A percentile compares a stretch with the other conserved stretches of the same genome.
phyloP scores from a whole-genome alignment of 257 asterid genomes.

The Echites panduratus region DNA sequence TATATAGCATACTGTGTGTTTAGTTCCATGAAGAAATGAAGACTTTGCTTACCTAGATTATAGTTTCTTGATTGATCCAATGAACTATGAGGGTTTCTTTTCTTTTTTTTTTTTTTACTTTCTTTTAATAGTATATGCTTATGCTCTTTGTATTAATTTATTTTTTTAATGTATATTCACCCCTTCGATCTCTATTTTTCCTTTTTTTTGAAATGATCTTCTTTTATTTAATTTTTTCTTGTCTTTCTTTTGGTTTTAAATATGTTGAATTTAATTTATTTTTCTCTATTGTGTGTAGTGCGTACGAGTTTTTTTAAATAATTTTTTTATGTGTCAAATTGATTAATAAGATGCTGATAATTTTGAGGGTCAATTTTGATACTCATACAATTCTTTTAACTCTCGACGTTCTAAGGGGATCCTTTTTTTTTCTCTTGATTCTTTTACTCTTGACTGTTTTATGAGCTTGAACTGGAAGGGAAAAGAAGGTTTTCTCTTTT shows the following conservation, averaged over 20 bases:
- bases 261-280: not conserved
- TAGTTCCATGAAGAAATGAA: no score
- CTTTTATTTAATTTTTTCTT: constrained; percentile 2
- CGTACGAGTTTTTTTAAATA: no score
- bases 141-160: not conserved
- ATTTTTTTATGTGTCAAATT: constrained; percentile 2
- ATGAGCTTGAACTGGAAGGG: not conserved
- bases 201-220: not conserved
- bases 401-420: constrained; percentile 2
- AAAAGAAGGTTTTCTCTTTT: not conserved
- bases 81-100: no score
- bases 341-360: not conserved
- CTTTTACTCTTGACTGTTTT: not conserved
- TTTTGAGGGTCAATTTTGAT: constrained; percentile 9
- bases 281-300: no score
- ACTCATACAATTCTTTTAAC: not conserved
- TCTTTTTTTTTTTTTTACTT: no score
- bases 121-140: no score
- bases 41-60: no score
- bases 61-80: no score
- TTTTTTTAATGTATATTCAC: not conserved
- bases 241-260: not conserved
- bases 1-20: no score
- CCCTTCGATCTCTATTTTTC: constrained; percentile 13
- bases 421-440: not conserved